phyloP scores from a whole-genome alignment of 768 basidiomycete genomes.

The Polyporus arcularius region DNA sequence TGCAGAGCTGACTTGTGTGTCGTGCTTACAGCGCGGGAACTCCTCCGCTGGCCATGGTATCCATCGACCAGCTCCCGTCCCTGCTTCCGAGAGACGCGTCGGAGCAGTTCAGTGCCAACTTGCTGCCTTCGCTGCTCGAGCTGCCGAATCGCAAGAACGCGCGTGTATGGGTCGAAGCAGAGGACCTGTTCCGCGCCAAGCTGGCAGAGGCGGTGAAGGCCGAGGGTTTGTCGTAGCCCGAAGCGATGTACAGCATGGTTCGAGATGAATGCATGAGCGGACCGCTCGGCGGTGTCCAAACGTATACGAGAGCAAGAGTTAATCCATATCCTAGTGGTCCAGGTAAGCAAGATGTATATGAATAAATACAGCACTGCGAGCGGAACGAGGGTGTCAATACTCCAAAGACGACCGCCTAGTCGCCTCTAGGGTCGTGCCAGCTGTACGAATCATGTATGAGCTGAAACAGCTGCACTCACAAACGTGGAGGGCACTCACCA shows the following conservation, averaged over 20 bases:
- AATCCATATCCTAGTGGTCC: no score
- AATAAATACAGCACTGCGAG: no score
- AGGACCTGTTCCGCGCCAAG: conserved; percentile 77
- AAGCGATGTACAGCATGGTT: no score
- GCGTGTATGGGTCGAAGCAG: conserved; percentile 87
- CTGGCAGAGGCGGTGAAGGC: conserved; percentile 49
- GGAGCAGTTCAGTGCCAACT: conserved; percentile 90
- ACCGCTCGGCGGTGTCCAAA: no score
- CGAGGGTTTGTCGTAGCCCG: conserved; percentile 23
- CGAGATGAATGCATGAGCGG: no score
- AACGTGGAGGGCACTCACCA: not conserved
- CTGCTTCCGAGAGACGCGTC: conserved; percentile 94
- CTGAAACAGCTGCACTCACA: no score
- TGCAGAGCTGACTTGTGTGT: conserved; percentile 15
- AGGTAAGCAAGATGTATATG: no score
- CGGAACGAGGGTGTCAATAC: no score
- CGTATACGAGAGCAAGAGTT: no score
- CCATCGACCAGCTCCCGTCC: conserved; percentile 97
- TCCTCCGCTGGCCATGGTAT: conserved; percentile 80
- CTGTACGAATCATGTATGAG: no score
- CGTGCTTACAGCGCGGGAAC: conserved; percentile 49
- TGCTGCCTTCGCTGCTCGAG: conserved; percentile 81
- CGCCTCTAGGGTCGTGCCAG: no score
- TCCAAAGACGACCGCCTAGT: no score
- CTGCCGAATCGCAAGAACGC: conserved; percentile 67